A percentile compares a stretch with the other conserved stretches of the same genome.
Conservation (phyloP, 768 basidiomycete species). For the Baorangia bicolor region DNA sequence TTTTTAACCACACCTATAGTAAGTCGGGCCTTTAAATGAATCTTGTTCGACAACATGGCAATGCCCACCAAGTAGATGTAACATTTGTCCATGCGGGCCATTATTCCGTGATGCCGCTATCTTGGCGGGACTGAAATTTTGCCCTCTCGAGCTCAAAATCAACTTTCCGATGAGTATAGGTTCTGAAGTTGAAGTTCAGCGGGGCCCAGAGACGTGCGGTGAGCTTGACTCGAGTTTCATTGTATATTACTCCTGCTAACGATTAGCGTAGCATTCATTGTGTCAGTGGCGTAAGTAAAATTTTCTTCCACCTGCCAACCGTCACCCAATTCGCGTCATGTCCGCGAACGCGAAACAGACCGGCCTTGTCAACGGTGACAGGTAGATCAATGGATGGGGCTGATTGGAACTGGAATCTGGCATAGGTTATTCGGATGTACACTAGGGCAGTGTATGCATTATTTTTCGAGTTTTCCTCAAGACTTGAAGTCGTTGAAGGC, state of each 20-base stretch:
- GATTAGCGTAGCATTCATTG: not conserved
- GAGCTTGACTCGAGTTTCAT: not conserved
- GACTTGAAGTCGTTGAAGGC: conserved; percentile 7
- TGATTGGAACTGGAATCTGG: not conserved
- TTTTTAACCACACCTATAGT: no score
- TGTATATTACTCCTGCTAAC: not conserved
- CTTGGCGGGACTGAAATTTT: not conserved
- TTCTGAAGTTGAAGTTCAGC: not conserved
- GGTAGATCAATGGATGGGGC: not conserved
- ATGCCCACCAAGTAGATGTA: not conserved
- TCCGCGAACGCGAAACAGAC: not conserved
- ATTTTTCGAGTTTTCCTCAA: conserved; percentile 6
- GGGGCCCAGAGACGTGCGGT: conserved; percentile 1
- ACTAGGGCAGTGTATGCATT: conserved; percentile 8
- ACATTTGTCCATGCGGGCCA: no score
- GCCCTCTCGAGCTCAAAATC: not conserved
- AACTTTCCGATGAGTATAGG: not conserved
- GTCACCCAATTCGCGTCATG: not conserved
- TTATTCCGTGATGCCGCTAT: no score
- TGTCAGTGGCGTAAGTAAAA: conserved; percentile 5
- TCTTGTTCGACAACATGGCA: no score
- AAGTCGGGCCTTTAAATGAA: no score
- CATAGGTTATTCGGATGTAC: conserved; percentile 12
- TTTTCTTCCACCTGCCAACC: not conserved
- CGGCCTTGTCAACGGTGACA: no score